Conservation (phyloP, 345 rosid species). For the Eutrema yunnanense region DNA sequence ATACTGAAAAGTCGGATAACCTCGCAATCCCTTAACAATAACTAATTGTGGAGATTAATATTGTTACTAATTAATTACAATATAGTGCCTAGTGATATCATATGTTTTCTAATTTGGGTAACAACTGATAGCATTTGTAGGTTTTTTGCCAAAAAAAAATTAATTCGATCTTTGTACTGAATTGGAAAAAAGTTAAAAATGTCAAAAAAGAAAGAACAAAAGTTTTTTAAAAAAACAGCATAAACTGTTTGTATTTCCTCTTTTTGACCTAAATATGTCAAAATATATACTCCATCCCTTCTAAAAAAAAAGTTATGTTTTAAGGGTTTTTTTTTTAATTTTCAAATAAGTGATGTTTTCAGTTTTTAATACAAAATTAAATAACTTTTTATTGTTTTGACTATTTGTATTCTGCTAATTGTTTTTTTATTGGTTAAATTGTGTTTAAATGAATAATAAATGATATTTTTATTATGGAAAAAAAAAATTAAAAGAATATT, state of each 20-base stretch:
- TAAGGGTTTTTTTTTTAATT: no score
- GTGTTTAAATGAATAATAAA: no score
- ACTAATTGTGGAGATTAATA: not conserved
- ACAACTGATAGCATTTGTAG: not conserved
- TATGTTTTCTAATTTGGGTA: not conserved
- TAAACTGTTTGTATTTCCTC: not conserved
- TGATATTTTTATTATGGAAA: no score
- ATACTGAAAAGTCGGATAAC: not conserved
- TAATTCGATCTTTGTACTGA: not conserved
- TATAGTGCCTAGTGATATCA: not conserved
- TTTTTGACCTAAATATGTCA: not conserved
- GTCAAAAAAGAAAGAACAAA: no score
- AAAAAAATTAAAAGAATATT: no score
- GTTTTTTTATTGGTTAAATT: no score
- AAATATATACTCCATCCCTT: not conserved
- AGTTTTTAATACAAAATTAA: no score
- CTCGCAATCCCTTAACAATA: not conserved
- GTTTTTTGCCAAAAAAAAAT: not conserved
- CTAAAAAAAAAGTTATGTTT: no score
- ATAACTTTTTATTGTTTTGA: no score
- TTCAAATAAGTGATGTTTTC: no score
- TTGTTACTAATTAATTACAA: not conserved
- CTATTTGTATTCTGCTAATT: no score
- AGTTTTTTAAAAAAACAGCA: not conserved
- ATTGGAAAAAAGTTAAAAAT: not conserved